These are phyloP conservation scores for Patellaria atrata DNA, from an alignment of 495 filamentous ascomycete genomes.

Conservation along the genomic window DNA sequence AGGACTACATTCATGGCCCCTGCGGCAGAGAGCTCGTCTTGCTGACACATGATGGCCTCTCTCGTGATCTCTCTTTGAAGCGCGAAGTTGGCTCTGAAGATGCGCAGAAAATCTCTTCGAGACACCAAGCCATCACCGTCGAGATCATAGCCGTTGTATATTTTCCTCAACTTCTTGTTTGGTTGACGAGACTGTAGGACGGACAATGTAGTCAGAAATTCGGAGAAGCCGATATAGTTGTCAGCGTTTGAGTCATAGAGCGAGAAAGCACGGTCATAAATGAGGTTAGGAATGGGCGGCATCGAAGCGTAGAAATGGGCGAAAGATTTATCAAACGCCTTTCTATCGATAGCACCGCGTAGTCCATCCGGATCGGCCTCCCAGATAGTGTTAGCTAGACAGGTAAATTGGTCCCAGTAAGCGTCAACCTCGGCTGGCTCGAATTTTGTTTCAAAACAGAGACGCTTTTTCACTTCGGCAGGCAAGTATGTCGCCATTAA, in stretches of 20 bases:
- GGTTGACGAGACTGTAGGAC: slow-evolving; percentile 42
- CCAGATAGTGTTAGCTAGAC: slow-evolving; percentile 76
- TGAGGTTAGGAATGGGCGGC: slow-evolving; percentile 67
- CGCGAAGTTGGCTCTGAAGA: slow-evolving; percentile 83
- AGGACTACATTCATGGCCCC: slow-evolving; percentile 46
- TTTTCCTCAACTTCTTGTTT: slow-evolving; percentile 46
- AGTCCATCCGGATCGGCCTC: slow-evolving; percentile 65
- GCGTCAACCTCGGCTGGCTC: slow-evolving; percentile 78
- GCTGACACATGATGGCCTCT: slow-evolving; percentile 54
- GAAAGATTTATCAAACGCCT: slow-evolving; percentile 81
- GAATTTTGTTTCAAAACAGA: slow-evolving; percentile 59
- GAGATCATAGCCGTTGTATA: slow-evolving; percentile 85
- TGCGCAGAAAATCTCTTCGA: slow-evolving; percentile 76
- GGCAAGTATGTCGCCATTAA: slow-evolving; percentile 49
- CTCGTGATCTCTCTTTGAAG: slow-evolving; percentile 71
- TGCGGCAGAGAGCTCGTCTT: slow-evolving; percentile 53
- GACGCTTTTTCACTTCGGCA: slow-evolving; percentile 43
- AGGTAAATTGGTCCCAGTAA: slow-evolving; percentile 91
- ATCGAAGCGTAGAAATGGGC: slow-evolving; percentile 65
- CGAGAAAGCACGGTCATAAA: slow-evolving; percentile 90
- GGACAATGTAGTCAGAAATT: slow-evolving; percentile 74
- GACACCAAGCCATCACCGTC: slow-evolving; percentile 80
- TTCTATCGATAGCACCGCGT: slow-evolving; percentile 70
- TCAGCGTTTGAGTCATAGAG: slow-evolving; percentile 89
- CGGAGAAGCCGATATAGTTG: slow-evolving; percentile 82